These are phyloP conservation scores for Phaeotremella skinneri DNA, from an alignment of 768 basidiomycete species.

Conservation along the genomic window DNA sequence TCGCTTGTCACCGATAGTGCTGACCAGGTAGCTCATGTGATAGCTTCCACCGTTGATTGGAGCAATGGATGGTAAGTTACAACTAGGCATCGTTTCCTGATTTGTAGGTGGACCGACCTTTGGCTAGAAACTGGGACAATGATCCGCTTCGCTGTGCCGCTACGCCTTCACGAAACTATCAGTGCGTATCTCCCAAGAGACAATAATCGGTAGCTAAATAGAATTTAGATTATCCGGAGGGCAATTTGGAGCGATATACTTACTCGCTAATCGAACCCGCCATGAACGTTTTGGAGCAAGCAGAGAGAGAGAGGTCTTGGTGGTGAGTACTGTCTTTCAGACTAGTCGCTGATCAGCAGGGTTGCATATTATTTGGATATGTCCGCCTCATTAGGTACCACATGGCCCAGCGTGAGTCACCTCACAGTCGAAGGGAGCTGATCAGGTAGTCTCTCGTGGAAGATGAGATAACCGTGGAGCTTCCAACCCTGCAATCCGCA, in stretches of 20 bases:
- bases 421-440: background rate
- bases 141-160: conserved; percentile 30
- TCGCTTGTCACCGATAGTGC: background rate
- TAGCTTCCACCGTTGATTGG: conserved; percentile 20
- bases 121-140: conserved; percentile 35
- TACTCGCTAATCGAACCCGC: conserved; percentile 17
- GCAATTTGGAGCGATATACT: conserved; percentile 8
- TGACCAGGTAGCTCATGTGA: conserved; percentile 22
- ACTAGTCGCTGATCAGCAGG: conserved; percentile 9
- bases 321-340: conserved; percentile 21
- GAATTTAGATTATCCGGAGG: conserved; percentile 16
- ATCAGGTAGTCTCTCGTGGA: conserved; percentile 24
- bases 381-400: conserved; percentile 15
- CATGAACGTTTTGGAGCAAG: conserved; percentile 26
- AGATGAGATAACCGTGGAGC: conserved; percentile 40
- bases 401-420: conserved; percentile 28
- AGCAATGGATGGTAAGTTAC: conserved; percentile 38
- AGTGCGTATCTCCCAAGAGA: conserved; percentile 16
- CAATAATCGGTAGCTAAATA: too few species aligned
- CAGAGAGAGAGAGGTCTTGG: conserved; percentile 37
- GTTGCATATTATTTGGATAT: conserved; percentile 32
- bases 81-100: background rate
- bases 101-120: conserved; percentile 34
- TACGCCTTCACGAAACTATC: conserved; percentile 32
- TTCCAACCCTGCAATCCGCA: conserved; percentile 30